phyloP scores from a whole-genome alignment of 345 rosid species.

The Aethionema arabicum region DNA sequence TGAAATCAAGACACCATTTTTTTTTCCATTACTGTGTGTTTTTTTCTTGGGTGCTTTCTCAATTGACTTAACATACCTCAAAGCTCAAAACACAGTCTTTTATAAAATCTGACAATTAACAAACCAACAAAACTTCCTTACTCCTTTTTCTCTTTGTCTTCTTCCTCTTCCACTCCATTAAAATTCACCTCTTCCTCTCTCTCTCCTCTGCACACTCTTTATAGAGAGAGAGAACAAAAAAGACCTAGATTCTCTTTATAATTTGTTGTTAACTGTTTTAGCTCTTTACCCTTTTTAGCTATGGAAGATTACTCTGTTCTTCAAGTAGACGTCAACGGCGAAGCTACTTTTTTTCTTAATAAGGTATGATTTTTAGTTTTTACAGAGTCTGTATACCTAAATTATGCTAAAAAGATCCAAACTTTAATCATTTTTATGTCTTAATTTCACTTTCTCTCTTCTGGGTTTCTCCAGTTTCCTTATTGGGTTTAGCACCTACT shows the following conservation, averaged over 20 bases:
- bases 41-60: conserved; percentile 36
- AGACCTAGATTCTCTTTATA: conserved; percentile 34
- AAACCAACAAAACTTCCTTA: conserved; percentile 36
- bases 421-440: conserved; percentile 16
- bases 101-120: conserved; percentile 33
- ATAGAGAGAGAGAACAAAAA: conserved; percentile 18
- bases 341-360: conserved; percentile 73
- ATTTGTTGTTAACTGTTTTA: conserved; percentile 5
- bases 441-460: conserved; percentile 6
- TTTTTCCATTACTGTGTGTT: background rate
- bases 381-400: conserved; percentile 5
- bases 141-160: conserved; percentile 55
- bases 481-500: too few relatives aligned
- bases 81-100: conserved; percentile 13
- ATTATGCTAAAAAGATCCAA: conserved; percentile 13
- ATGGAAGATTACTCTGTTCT: conserved; percentile 83
- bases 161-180: conserved; percentile 45
- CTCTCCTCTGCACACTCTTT: conserved; percentile 31
- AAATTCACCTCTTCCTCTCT: conserved; percentile 30
- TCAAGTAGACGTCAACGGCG: conserved; percentile 92
- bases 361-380: conserved; percentile 47
- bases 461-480: conserved; percentile 10
- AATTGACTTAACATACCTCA: conserved; percentile 35
- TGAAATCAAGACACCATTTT: conserved; percentile 34
- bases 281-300: conserved; percentile 36